Evolutionary conservation across 208 protist species (phyloP), one percentile per base, ranked within the genome.

Genomic region (Wallacemonas collosoma): DNA sequence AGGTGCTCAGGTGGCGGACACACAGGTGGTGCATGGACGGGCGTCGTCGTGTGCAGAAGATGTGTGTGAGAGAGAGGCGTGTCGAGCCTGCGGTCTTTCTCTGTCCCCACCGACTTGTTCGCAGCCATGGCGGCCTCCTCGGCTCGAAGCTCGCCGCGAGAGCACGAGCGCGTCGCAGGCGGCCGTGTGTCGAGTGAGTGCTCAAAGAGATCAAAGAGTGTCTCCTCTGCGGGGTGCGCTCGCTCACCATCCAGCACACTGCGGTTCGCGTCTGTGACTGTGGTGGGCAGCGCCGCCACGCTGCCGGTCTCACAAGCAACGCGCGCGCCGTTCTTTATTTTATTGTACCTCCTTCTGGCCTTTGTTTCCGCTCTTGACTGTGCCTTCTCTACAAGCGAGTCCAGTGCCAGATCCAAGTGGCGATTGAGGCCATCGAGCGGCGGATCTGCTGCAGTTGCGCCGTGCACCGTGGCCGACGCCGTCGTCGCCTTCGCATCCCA

Each of bases 1-100:
- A 75, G 26, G 45, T 40, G 44, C 3, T 73, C 40, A 2, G 71
- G 65, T 35, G 56, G 26, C 14, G 3, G 56, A 38, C 56, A 1
- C 35, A 17, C 60, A 5, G 60, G 40, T 3, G 43, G 60, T 47
- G 57, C 36, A 8, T 8, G 57, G 7, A 39, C 11, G 9, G 11
- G 60, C 1, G 43, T 38, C 2, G 12, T 9, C 38, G 56, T 14
- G 11, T 6, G 56, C 35, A 9, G 8, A 12, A 6, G 12, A 50
- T 14, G 45, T 12, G 45, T 1, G 45, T 6, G 6, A 50, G 8
- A 12, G 12, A 50, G 45, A 50, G 45, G 45, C 45, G 26, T 26
- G 26, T 26, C 26, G 26, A 26, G 26, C 26, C 26, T 26, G 26
- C 26, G 26, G 6, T 50, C 45, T 50, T 50, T 50, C 45, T 6